A percentile compares a stretch with the other conserved stretches of the same genome.
These are phyloP conservation scores for Fusarium abutilonis DNA, from an alignment of 2,329 filamentous ascomycete genomes.

Conservation along the genomic window DNA sequence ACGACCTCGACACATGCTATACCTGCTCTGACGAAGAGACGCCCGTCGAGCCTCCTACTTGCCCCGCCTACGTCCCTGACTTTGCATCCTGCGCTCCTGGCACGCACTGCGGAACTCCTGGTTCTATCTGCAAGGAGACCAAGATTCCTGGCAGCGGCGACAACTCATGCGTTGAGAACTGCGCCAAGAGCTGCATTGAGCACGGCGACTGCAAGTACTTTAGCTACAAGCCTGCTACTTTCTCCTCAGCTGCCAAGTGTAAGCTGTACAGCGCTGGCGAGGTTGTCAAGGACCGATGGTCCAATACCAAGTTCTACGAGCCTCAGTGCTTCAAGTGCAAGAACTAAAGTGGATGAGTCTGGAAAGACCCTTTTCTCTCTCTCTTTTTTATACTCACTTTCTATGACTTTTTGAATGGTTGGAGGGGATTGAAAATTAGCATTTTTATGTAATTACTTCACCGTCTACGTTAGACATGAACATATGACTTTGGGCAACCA, in stretches of 20 bases:
- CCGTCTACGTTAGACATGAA: constrained; percentile 24
- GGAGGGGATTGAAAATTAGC: constrained; percentile 9
- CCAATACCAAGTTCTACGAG: constrained; percentile 30
- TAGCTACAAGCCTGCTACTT: constrained; percentile 14
- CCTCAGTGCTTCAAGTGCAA: constrained; percentile 28
- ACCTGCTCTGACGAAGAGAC: constrained; percentile 6
- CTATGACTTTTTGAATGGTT: constrained; percentile 13
- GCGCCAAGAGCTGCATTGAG: constrained; percentile 36
- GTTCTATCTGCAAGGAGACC: constrained; percentile 19
- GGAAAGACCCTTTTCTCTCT: not conserved
- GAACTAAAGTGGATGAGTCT: not conserved
- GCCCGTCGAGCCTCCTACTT: constrained; percentile 11
- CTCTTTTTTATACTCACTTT: constrained; percentile 17
- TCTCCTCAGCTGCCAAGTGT: constrained; percentile 17
- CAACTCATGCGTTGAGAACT: constrained; percentile 25
- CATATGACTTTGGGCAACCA: constrained; percentile 33
- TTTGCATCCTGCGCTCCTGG: constrained; percentile 15
- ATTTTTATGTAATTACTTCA: constrained; percentile 35
- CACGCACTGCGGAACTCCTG: constrained; percentile 22
- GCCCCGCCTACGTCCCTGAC: constrained; percentile 24
- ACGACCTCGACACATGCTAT: constrained; percentile 27
- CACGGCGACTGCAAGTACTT: constrained; percentile 25
- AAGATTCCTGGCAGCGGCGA: constrained; percentile 12
- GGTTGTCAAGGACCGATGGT: constrained; percentile 3
- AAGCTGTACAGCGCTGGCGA: constrained; percentile 26